Base-by-base conservation (phyloP, 2,329 filamentous ascomycete species). In the Proliferodiscus dingleyae region DNA sequence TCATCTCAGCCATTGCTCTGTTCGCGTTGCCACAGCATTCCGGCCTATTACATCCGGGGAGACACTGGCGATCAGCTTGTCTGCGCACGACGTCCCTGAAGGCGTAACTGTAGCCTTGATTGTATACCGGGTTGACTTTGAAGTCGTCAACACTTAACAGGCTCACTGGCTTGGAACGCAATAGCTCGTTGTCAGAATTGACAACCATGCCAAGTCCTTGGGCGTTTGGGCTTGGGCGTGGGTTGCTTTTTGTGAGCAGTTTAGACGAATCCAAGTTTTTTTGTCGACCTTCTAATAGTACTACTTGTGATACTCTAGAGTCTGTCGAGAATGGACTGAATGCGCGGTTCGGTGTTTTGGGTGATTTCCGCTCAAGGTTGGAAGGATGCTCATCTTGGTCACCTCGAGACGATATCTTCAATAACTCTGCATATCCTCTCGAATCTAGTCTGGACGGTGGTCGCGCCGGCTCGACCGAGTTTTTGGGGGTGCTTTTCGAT, bases 41-140 rank as follows among this genome's bases (percentile, higher is more conserved):
- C 3, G 69, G 66, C 71, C 77, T 66, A 70, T 70, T 80, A 58
- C 83, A 87, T 6, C 78, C 78, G 13, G 73, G 72, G 1, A 85
- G 65, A 55, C 78, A 81, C 54, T 74, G 73, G 16, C 81, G 78
- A 33, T 76, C 71, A 21, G 76, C 73, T 49, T 71, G 74, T 32
- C 72, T 75, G 44, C 82, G 78, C 23, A 85, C 70, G 9, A 80
- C 75, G 45, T 83, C 75, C 6, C 68, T 65, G 59, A 76, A 86
- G 9, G 81, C 80, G 58, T 74, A 80, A 43, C 77, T 71, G 32
- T 75, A 65, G 5, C 79, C 78, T 41, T 79, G 68, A 47, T 82
- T 83, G 56, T 71, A 73, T 3, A 68, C 64, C 2, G 80, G 75
- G 45, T 87, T 86, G 48, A 84, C 70, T 56, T 77, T 83, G 68